Evolutionary conservation across 2,329 filamentous ascomycete genomes (phyloP).

Genomic region (Tolypocladium paradoxum): DNA sequence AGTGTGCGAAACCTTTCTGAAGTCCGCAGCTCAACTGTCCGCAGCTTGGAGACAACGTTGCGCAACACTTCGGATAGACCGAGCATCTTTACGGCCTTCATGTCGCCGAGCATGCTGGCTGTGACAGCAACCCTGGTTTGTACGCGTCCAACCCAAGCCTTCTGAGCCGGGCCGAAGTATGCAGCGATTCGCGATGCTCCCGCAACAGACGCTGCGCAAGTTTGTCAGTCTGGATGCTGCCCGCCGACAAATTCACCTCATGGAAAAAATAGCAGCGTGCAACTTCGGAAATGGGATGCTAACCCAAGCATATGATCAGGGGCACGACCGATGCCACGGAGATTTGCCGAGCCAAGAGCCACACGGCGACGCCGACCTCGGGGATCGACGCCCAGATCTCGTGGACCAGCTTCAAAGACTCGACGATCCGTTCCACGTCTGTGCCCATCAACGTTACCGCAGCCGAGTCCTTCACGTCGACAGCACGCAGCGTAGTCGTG

Average conservation of each 20-base stretch:
- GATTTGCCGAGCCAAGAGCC: conserved; percentile 1
- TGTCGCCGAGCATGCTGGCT: not conserved
- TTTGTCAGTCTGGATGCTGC: not conserved
- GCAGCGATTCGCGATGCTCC: not conserved
- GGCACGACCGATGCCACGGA: not conserved
- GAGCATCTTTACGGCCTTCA: conserved; percentile 4
- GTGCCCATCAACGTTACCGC: conserved; percentile 1
- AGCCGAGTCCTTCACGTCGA: not conserved
- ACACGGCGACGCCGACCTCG: not conserved
- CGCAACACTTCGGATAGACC: not conserved
- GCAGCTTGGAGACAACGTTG: not conserved
- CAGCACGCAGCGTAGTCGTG: not conserved
- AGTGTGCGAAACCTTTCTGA: not conserved
- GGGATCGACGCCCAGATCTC: not conserved
- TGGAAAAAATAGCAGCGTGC: not conserved
- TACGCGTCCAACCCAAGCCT: not conserved
- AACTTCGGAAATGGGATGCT: not conserved
- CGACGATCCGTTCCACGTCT: not conserved
- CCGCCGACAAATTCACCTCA: not conserved
- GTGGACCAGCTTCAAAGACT: not conserved
- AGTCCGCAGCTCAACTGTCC: not conserved
- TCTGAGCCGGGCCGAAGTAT: not conserved
- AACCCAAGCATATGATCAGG: not conserved
- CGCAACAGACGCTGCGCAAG: not conserved
- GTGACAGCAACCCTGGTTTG: conserved; percentile 1